Evolutionary conservation across 208 protist species (phyloP).

Genomic region (Endotrypanum monterogeii): DNA sequence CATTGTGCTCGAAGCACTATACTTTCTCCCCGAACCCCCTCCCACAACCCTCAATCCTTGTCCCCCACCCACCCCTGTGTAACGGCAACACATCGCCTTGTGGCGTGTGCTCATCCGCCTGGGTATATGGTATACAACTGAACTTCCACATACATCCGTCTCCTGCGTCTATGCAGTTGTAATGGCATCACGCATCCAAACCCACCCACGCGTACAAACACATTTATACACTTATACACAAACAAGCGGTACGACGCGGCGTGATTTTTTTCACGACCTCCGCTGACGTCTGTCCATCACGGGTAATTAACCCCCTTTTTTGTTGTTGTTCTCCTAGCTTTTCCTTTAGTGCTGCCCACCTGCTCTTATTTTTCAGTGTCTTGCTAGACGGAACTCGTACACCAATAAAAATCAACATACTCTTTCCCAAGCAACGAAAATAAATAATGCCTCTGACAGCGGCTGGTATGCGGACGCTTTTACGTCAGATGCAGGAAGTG

Average conservation of each 20-base stretch:
- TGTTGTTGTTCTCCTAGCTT: neutral
- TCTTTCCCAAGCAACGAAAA: neutral
- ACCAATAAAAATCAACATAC: neutral
- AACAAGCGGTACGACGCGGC: neutral
- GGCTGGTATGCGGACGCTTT: slow-evolving; percentile 78
- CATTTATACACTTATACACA: neutral
- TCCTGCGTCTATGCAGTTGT: no score
- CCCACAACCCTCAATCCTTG: neutral
- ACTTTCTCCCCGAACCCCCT: neutral
- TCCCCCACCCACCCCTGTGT: no score
- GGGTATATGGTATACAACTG: no score
- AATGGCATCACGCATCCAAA: neutral
- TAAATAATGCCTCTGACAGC: slow-evolving; percentile 72
- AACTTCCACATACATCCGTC: no score
- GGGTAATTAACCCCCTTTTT: neutral
- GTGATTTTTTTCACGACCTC: neutral
- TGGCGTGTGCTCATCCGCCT: no score
- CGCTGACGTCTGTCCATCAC: neutral
- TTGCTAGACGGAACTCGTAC: neutral
- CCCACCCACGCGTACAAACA: neutral
- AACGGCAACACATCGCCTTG: no score
- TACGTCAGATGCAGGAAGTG: slow-evolving; percentile 85
- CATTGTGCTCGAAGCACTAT: no score
- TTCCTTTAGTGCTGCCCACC: no score
- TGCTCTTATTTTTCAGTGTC: neutral